phyloP scores from a whole-genome alignment of 352 stramenopile genomes.

The Globisporangium carolinianum region DNA sequence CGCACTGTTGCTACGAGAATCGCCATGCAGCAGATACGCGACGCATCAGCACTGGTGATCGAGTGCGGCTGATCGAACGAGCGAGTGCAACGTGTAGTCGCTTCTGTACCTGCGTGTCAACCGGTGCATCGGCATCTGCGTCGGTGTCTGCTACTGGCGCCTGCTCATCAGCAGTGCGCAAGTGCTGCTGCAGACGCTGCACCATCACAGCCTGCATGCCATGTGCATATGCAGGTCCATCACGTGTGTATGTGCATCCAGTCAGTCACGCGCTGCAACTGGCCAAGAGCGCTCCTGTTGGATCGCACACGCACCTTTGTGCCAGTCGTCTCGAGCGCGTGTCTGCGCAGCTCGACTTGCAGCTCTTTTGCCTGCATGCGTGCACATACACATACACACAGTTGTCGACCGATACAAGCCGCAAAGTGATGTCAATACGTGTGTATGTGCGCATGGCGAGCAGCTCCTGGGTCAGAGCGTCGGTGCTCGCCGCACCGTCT shows the following conservation, averaged over 20 bases:
- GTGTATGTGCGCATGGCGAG: too few relatives aligned
- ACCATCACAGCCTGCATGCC: constrained; percentile 24
- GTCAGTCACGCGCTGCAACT: neutral
- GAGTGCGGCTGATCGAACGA: too few relatives aligned
- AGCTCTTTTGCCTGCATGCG: constrained; percentile 42
- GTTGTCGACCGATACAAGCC: too few relatives aligned
- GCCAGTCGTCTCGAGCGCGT: constrained; percentile 27
- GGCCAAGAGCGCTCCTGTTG: neutral
- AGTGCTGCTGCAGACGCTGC: constrained; percentile 24
- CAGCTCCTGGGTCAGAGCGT: too few relatives aligned
- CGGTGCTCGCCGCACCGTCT: neutral
- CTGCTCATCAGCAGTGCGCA: constrained; percentile 7
- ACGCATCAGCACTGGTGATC: too few relatives aligned
- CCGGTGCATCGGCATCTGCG: neutral
- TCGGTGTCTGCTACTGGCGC: neutral
- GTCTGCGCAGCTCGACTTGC: constrained; percentile 34
- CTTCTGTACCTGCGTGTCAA: too few relatives aligned
- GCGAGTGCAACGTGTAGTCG: too few relatives aligned
- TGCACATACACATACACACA: neutral
- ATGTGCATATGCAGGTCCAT: neutral
- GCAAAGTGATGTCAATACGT: too few relatives aligned
- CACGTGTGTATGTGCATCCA: too few relatives aligned
- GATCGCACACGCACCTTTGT: constrained; percentile 21
- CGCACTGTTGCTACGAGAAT: too few relatives aligned
- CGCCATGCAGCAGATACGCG: too few relatives aligned